Evolutionary conservation across 306 rosid species (phyloP), one percentile per base, ranked within the genome.

Genomic region (Rubus idaeus): DNA sequence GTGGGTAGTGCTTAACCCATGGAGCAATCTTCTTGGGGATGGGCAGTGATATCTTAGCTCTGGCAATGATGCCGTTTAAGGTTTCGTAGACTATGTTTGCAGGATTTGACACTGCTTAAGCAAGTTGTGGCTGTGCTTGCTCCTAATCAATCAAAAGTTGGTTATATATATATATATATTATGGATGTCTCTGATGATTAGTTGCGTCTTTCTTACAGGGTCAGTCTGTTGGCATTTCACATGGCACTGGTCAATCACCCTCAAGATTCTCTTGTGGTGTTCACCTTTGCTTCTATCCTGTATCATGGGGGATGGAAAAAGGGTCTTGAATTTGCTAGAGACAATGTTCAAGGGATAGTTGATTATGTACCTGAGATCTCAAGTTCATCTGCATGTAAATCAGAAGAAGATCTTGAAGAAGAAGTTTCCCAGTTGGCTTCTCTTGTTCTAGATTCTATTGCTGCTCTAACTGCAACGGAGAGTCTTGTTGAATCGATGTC

Each of bases 191-290:
- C 75, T 73, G 68, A 68, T 46, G 17, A 83, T 74, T 78, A 55
- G 7, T 72, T 85, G 83, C 79, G 77, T 78, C 13, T n/a, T 51
- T 74, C 47, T 44, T 45, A 68, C 89, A 95, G 99, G 99, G 79
- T 88, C 62, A 97, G 90, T 75, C 75, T 95, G 80, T 83, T 95
- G 80, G 96, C 89, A 7, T 87, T 95, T 88, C 97, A 95, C 86
- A 67, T 88, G 82, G 92, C 97, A 65, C 82, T 92, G 77, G 84
- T 87, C 65, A 81, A 87, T 60, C 82, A 83, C 60, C 91, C 97
- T 67, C 99, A 90, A 85, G 92, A 92, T 79, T 84, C 88, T 69
- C 72, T 81, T 69, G 90, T 85, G 57, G 89, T 90, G 63, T 78
- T 84, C 81, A 69, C 90, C 70, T 79, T 95, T 84, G 97, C 96